A percentile compares a stretch with the other conserved stretches of the same genome.
These are phyloP conservation scores for Candida schatavii DNA, from an alignment of 805 yeast genomes.

Conservation along the genomic window DNA sequence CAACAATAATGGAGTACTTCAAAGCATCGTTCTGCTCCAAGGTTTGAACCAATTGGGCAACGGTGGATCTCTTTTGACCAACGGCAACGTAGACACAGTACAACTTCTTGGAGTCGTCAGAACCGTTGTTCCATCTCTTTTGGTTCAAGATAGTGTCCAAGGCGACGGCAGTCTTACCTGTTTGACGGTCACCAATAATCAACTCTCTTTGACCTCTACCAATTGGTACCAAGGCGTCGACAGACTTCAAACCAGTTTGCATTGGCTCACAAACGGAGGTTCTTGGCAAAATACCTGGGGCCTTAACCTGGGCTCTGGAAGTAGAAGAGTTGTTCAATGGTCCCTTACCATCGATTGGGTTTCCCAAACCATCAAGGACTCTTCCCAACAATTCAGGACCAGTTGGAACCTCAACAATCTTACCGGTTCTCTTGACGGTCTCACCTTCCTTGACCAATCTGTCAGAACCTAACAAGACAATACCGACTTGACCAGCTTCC, in stretches of 20 bases:
- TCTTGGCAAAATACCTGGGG: slow-evolving; percentile 99
- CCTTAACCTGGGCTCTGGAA: slow-evolving; percentile 97
- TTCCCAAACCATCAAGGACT: slow-evolving; percentile 99
- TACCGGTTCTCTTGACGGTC: slow-evolving; percentile 99
- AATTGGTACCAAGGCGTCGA: slow-evolving; percentile 97
- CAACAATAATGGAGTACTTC: slow-evolving; percentile 96
- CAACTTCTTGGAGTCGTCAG: slow-evolving; percentile 94
- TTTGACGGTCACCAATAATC: slow-evolving; percentile 99
- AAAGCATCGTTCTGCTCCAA: slow-evolving; percentile 97
- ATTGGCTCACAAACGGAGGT: slow-evolving; percentile 98
- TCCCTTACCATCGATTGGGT: slow-evolving; percentile 99
- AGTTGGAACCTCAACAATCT: slow-evolving; percentile 98
- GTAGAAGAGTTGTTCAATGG: slow-evolving; percentile 84
- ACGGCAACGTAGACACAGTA: slow-evolving; percentile 99
- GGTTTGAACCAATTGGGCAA: slow-evolving; percentile 98
- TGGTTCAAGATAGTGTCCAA: slow-evolving; percentile 97
- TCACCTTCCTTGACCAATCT: slow-evolving; percentile 98
- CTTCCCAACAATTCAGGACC: slow-evolving; percentile 98
- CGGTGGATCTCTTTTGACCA: slow-evolving; percentile 99
- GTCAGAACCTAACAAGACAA: slow-evolving; percentile 99
- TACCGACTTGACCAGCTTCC: slow-evolving; percentile 99
- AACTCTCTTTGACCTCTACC: slow-evolving; percentile 99
- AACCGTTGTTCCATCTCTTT: slow-evolving; percentile 96
- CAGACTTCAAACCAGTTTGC: slow-evolving; percentile 99
- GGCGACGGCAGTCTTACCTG: slow-evolving; percentile 99